Percentiles rank a stretch among this genome's conserved stretches.
phyloP scores from a whole-genome alignment of 2,329 filamentous ascomycete species.

The Berkeleyomyces basicola region DNA sequence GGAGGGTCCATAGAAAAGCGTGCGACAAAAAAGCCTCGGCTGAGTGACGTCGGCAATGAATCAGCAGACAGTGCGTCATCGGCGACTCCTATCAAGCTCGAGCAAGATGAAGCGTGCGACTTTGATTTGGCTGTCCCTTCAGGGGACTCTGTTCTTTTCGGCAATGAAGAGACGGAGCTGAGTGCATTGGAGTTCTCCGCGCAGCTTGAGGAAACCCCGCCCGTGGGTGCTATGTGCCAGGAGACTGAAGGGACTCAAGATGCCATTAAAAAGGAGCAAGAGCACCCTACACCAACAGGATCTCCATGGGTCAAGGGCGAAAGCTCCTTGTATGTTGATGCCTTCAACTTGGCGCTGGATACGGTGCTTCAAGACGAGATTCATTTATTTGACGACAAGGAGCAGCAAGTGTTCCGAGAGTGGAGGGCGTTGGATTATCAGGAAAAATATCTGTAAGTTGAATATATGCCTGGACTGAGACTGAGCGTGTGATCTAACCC shows the following conservation, averaged over 20 bases:
- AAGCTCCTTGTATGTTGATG: constrained; percentile 91
- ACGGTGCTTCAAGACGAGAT: constrained; percentile 80
- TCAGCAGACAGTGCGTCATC: neutral
- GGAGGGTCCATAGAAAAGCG: neutral
- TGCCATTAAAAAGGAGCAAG: constrained; percentile 60
- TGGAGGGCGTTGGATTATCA: constrained; percentile 68
- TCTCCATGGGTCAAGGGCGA: constrained; percentile 51
- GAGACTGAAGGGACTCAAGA: neutral
- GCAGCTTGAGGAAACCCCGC: neutral
- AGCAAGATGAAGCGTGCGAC: neutral
- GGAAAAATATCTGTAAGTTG: constrained; percentile 67
- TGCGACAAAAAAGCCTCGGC: neutral
- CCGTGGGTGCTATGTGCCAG: neutral
- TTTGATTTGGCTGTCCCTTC: neutral
- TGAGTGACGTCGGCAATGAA: neutral
- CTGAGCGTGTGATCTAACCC: neutral
- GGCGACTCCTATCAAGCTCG: neutral
- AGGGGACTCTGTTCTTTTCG: neutral
- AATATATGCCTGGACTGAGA: neutral
- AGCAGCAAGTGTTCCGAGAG: constrained; percentile 56
- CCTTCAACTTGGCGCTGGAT: constrained; percentile 81
- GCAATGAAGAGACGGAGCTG: neutral
- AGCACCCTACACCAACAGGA: neutral
- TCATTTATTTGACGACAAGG: constrained; percentile 69
- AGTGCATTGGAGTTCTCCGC: neutral